These are phyloP conservation scores for Acanthamoeba triangularis DNA, from an alignment of 208 protist genomes.

Conservation along the genomic window DNA sequence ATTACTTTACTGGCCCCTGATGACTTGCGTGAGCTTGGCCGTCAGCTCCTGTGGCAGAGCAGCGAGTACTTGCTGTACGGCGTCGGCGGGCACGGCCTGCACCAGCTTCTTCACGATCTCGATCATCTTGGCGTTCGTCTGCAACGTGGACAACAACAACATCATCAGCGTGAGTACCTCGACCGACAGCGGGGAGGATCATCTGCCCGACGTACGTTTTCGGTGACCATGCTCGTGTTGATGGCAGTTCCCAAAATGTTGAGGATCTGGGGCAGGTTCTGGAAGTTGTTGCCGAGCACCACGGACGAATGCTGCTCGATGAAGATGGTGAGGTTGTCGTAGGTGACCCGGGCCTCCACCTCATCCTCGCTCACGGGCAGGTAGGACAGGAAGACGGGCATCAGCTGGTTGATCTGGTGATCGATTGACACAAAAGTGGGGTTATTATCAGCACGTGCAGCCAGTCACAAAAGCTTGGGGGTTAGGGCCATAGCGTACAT, in stretches of 20 bases:
- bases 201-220: not conserved
- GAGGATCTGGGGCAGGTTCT: slow-evolving; percentile 42
- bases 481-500: not conserved
- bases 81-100: not conserved
- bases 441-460: not conserved
- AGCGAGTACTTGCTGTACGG: slow-evolving; percentile 3
- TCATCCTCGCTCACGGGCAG: slow-evolving; percentile 71
- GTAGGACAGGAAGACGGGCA: slow-evolving; percentile 64
- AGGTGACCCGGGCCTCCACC: slow-evolving; percentile 28
- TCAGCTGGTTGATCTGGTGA: slow-evolving; percentile 27
- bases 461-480: too few species aligned
- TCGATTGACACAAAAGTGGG: not conserved
- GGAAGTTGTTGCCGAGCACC: not conserved
- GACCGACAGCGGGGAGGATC: too few species aligned
- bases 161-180: not conserved
- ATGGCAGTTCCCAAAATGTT: slow-evolving; percentile 31
- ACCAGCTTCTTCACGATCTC: slow-evolving; percentile 44
- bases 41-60: not conserved
- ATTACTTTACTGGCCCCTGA: not conserved
- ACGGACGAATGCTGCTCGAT: slow-evolving; percentile 44
- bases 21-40: not conserved
- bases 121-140: slow-evolving; percentile 21
- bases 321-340: slow-evolving; percentile 54
- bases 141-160: not conserved
- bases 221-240: not conserved